Conservation (phyloP, 2,329 filamentous ascomycete genomes). For the Aspergillus sp. region DNA sequence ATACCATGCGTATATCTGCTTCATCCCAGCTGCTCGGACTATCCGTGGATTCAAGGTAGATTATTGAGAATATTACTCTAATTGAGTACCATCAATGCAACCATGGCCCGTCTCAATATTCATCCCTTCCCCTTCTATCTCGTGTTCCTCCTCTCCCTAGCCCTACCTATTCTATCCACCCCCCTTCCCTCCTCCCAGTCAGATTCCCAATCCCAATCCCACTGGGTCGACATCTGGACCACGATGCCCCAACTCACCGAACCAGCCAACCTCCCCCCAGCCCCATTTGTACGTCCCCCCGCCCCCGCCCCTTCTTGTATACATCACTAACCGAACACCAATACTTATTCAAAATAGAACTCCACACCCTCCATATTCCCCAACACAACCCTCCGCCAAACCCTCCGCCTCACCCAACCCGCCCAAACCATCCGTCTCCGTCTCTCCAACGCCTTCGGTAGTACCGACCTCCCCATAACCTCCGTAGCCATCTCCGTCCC, state of each 20-base stretch:
- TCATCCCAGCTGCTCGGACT: no score
- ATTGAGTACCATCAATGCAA: no score
- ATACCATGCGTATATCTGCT: background rate
- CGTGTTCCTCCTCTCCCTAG: background rate
- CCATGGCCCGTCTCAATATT: background rate
- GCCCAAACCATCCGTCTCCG: slow-evolving; percentile 61
- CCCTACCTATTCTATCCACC: background rate
- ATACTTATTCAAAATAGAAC: slow-evolving; percentile 45
- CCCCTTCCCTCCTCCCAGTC: background rate
- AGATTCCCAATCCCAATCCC: slow-evolving; percentile 17
- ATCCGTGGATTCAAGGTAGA: rapidly evolving
- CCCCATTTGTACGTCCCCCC: slow-evolving; percentile 55
- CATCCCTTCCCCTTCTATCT: no score
- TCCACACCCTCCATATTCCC: slow-evolving; percentile 56
- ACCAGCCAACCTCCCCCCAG: slow-evolving; percentile 61
- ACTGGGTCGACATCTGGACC: slow-evolving; percentile 67
- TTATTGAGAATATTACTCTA: no score
- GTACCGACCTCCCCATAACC: slow-evolving; percentile 61
- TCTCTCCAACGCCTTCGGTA: slow-evolving; percentile 67
- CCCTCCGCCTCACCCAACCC: slow-evolving; percentile 60
- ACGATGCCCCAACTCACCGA: slow-evolving; percentile 68
- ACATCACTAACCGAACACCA: slow-evolving; percentile 10
- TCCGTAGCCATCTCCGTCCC: slow-evolving; percentile 61
- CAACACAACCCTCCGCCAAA: slow-evolving; percentile 68
- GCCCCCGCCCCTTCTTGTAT: background rate